Evolutionary conservation across 2,329 filamentous ascomycete species (phyloP), one percentile per base, ranked within the genome.

Genomic region (Trichoderma oligosporum): DNA sequence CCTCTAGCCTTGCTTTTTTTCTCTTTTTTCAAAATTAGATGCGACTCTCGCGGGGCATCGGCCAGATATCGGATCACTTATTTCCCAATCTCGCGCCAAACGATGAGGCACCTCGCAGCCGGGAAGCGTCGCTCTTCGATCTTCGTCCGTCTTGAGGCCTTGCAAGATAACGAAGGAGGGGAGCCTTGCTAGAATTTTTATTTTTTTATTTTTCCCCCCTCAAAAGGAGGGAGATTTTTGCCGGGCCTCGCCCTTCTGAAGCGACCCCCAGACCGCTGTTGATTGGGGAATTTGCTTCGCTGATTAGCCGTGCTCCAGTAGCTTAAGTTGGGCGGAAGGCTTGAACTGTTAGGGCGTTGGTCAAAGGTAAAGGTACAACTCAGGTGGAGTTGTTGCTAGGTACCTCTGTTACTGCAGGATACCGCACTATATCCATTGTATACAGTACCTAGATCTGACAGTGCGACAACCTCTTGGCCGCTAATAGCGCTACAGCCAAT

Each of bases 241-340:
- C 33, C 48, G 11, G 53, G 36, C 35, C 45, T 36, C 35, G 54
- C 54, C 44, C 33, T 14, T 33, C 44, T 56, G 25, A n/a, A 39
- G 35, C 53, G 41, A 27, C 24, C n/a, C 49, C 44, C 41, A 56
- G 53, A 56, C 53, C 46, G 56, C 48, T 54, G 42, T 41, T 38
- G 54, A 57, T 57, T 51, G 54, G 54, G 54, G 54, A 45, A 57
- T 57, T 51, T 29, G 27, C 24, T 9, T 39, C 29, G 4, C 42
- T 47, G 41, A 47, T 42, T 54, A 33, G 18, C 38, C 54, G 39
- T 18, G 25, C 25, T 22, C 22, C 22, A 12, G 41, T n/a, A 24
- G 22, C 4, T 35, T 35, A 16, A 24, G 20, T 27, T 12, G 38
- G 38, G 16, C 49, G 49, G 27, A 22, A 53, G 49, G 39, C 38